These are phyloP conservation scores for Cladophialophora exuberans DNA, from an alignment of 2,329 filamentous ascomycete genomes.

Conservation along the genomic window DNA sequence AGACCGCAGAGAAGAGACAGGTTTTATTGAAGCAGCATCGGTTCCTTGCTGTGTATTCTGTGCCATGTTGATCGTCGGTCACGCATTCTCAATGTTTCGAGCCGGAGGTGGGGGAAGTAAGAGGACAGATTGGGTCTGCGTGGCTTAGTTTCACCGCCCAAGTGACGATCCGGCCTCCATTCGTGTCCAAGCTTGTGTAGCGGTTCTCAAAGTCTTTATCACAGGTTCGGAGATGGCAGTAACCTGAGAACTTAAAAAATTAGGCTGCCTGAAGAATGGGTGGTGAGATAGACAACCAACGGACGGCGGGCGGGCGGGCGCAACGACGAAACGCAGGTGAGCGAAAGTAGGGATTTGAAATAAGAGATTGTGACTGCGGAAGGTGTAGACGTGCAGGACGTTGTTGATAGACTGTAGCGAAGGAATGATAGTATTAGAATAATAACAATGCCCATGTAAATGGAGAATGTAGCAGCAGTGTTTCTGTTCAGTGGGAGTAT, in stretches of 20 bases:
- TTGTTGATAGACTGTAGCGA: not conserved
- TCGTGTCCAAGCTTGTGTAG: too few relatives aligned
- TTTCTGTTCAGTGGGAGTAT: not conserved
- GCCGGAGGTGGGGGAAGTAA: not conserved
- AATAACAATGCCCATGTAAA: too few relatives aligned
- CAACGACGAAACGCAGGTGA: not conserved
- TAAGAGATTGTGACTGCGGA: not conserved
- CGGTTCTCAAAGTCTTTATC: not conserved
- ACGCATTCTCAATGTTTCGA: not conserved
- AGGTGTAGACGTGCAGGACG: not conserved
- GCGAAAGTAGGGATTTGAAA: not conserved
- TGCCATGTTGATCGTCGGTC: constrained; percentile 23
- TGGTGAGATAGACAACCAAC: constrained; percentile 5
- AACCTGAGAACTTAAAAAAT: not conserved
- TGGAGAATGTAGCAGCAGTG: too few relatives aligned
- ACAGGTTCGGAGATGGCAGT: too few relatives aligned
- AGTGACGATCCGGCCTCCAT: constrained; percentile 12
- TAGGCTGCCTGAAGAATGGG: constrained; percentile 1
- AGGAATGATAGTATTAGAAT: not conserved
- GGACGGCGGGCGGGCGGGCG: constrained; percentile 1
- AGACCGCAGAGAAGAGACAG: constrained; percentile 53
- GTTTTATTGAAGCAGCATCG: constrained; percentile 37
- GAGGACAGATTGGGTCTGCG: not conserved
- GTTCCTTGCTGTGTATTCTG: constrained; percentile 27
- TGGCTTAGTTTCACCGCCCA: constrained; percentile 6